A percentile compares a stretch with the other conserved stretches of the same genome.
Conservation (phyloP, 129 eudicot species). For the Tagetes erecta region DNA sequence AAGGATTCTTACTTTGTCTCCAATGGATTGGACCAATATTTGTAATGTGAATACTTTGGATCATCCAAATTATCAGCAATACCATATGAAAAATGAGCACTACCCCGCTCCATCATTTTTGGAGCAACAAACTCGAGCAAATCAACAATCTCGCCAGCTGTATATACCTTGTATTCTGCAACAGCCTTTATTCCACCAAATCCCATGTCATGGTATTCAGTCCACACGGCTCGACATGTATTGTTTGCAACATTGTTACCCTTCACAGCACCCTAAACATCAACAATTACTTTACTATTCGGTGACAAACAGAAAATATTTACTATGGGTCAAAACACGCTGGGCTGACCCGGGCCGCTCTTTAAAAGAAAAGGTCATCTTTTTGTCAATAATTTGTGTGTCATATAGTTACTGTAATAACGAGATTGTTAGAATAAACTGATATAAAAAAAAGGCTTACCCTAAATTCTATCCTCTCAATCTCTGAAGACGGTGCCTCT, state of each 20-base stretch:
- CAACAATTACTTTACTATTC: slow-evolving; percentile 12
- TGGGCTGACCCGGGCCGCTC: neutral
- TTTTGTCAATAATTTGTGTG: neutral
- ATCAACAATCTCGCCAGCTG: slow-evolving; percentile 75
- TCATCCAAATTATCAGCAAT: slow-evolving; percentile 90
- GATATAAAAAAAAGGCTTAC: slow-evolving; percentile 37
- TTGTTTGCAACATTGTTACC: slow-evolving; percentile 72
- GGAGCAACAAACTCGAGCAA: slow-evolving; percentile 87
- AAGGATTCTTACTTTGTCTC: slow-evolving; percentile 76
- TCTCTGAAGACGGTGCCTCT: slow-evolving; percentile 58
- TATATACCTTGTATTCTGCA: slow-evolving; percentile 82
- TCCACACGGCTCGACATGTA: slow-evolving; percentile 87
- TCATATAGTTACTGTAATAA: neutral
- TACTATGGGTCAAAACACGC: neutral
- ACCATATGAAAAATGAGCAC: slow-evolving; percentile 81
- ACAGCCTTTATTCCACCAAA: slow-evolving; percentile 83
- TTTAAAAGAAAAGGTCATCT: neutral
- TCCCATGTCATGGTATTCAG: slow-evolving; percentile 97
- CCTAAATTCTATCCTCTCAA: slow-evolving; percentile 82
- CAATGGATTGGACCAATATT: slow-evolving; percentile 97
- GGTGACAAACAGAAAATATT: neutral
- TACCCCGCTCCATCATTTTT: slow-evolving; percentile 93
- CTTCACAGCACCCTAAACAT: slow-evolving; percentile 82
- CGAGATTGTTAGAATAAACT: neutral
- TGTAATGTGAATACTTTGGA: slow-evolving; percentile 76